A percentile compares a stretch with the other conserved stretches of the same genome.
These are phyloP conservation scores for Linderniella brevidens DNA, from an alignment of 257 asterid species.

Conservation along the genomic window DNA sequence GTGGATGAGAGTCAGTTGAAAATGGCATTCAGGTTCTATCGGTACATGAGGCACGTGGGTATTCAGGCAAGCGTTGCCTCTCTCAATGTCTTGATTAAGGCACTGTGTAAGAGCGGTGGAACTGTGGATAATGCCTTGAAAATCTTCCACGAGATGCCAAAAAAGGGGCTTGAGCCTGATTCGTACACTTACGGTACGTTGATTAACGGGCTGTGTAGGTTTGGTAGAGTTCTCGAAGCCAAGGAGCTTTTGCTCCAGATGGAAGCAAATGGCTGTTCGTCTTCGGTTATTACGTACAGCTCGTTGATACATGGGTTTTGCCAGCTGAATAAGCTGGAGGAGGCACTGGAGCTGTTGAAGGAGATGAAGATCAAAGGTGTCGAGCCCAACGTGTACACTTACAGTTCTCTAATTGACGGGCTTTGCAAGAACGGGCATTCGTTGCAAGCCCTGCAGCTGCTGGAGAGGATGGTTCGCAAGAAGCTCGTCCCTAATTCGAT, in stretches of 20 bases:
- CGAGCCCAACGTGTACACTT: constrained; percentile 79
- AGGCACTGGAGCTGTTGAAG: constrained; percentile 45
- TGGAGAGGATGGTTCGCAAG: constrained; percentile 45
- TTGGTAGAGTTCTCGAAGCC: constrained; percentile 56
- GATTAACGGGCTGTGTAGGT: constrained; percentile 68
- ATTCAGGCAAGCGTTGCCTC: constrained; percentile 49
- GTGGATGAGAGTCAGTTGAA: constrained; percentile 70
- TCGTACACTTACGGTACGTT: constrained; percentile 78
- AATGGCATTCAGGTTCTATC: constrained; percentile 67
- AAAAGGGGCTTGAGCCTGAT: constrained; percentile 59
- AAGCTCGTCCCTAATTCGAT: constrained; percentile 47
- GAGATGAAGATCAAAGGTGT: constrained; percentile 60
- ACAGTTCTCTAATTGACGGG: constrained; percentile 73
- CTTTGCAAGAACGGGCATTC: constrained; percentile 81
- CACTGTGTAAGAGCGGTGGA: constrained; percentile 57
- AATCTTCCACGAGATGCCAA: constrained; percentile 70
- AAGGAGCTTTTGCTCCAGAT: constrained; percentile 69
- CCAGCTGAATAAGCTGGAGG: constrained; percentile 37
- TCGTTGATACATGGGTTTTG: constrained; percentile 62
- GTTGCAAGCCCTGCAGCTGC: constrained; percentile 39
- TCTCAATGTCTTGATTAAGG: constrained; percentile 67
- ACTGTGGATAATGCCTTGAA: constrained; percentile 59
- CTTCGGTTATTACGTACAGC: constrained; percentile 59
- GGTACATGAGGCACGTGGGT: constrained; percentile 53
- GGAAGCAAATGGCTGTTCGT: constrained; percentile 64